Conservation (phyloP, 176 grass and related monocot genomes). For the Carex littledalei region DNA sequence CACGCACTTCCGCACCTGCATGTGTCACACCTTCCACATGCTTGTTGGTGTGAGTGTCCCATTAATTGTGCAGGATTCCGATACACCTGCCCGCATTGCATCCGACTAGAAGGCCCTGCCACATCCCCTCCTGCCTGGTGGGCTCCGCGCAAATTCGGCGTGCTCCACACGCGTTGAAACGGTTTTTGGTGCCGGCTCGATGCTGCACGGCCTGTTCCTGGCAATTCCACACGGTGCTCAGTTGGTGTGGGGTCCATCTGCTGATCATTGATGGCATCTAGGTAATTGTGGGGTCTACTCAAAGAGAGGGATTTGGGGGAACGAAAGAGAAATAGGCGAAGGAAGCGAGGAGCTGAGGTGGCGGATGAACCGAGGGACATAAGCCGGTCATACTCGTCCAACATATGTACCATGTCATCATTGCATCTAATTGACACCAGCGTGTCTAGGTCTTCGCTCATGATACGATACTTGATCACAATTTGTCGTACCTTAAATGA, state of each 20-base stretch:
- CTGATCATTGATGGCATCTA: background rate
- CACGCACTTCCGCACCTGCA: background rate
- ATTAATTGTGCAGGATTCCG: background rate
- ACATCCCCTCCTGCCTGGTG: background rate
- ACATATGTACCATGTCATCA: slow-evolving; percentile 78
- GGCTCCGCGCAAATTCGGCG: background rate
- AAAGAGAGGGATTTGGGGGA: background rate
- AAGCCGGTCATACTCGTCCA: slow-evolving; percentile 71
- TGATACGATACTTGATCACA: slow-evolving; percentile 76
- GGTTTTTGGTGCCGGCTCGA: background rate
- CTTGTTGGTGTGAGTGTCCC: background rate
- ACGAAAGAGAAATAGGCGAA: slow-evolving; percentile 46
- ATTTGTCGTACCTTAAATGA: slow-evolving; percentile 61
- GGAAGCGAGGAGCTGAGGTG: slow-evolving; percentile 57
- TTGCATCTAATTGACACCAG: slow-evolving; percentile 72
- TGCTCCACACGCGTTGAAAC: slow-evolving; percentile 11
- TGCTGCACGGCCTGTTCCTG: background rate
- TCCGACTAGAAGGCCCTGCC: background rate
- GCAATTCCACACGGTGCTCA: background rate
- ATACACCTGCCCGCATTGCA: background rate
- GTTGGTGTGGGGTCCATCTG: background rate
- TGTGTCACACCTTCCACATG: slow-evolving; percentile 8
- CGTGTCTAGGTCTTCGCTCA: slow-evolving; percentile 59
- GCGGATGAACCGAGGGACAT: slow-evolving; percentile 35
- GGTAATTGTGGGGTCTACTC: background rate